Evolutionary conservation across 495 filamentous ascomycete genomes (phyloP), one percentile per base, ranked within the genome.

Genomic region (Clavariopsis aquatica): DNA sequence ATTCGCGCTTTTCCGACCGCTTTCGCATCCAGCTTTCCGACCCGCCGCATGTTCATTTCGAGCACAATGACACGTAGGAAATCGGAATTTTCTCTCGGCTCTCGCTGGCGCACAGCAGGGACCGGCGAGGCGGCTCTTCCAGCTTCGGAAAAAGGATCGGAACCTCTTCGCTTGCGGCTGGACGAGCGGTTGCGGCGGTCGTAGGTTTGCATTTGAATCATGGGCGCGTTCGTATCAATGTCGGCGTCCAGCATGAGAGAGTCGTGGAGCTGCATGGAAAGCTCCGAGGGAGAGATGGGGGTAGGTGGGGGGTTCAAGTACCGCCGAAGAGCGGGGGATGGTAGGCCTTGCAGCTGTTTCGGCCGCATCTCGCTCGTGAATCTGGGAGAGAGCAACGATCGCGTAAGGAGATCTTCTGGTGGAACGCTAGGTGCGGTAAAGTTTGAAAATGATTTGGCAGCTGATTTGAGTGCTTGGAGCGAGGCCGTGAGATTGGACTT

Each of bases 401-500:
- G 86, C 12, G 92, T 93, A 51, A 98, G 86, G 64, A 93, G 91
- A 72, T 96, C 91, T 63, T 97, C 91, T 8, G 90, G 88, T 36
- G 89, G 89, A 49, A 92, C 86, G 58, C 82, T 83, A 22, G 78
- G 74, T 2, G 86, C 77, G n/a, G 76, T 74, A 64, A 96, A 86
- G 64, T 80, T 87, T 24, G 93, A 92, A 55, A 98, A 87, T 3
- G 90, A 89, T 62, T 84, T 87, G 20, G 92, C 93, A 0, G 92
- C 93, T 13, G 87, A 90, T 74, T 90, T 90, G 58, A 98, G 83
- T 26, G 90, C 91, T 31, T 90, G 85, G 54, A 98, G 76, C 0
- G 94, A 98, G 22, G 93, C 92, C 4, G 93, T 98, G 17, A 98
- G 81, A 68, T 98, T 98, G 1, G 94, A 98, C 69, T 92, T 95